These are phyloP conservation scores for Trametes maxima DNA, from an alignment of 768 basidiomycete genomes.

Conservation along the genomic window DNA sequence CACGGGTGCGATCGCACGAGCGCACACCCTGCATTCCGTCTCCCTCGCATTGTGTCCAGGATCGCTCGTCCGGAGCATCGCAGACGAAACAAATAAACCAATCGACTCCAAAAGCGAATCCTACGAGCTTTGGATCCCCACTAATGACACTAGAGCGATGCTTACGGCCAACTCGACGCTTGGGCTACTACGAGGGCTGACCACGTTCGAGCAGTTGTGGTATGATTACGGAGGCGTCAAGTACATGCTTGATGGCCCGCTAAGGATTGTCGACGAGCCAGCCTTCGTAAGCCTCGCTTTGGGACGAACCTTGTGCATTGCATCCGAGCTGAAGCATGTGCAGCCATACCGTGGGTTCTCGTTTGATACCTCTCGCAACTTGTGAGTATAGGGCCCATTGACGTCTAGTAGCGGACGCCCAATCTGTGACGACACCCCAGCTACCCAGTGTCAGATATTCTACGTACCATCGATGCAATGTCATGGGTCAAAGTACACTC, in stretches of 20 bases:
- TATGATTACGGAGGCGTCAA: constrained; percentile 39
- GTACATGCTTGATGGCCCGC: constrained; percentile 45
- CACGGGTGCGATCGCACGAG: constrained; percentile 29
- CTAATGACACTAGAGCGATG: constrained; percentile 38
- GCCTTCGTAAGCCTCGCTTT: constrained; percentile 42
- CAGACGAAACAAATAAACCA: constrained; percentile 38
- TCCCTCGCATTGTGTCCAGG: constrained; percentile 29
- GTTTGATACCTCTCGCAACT: constrained; percentile 79
- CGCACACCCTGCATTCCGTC: constrained; percentile 32
- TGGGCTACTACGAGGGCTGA: constrained; percentile 55
- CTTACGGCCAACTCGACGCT: constrained; percentile 49
- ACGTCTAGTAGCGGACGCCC: not conserved
- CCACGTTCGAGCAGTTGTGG: constrained; percentile 59
- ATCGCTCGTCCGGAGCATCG: constrained; percentile 33
- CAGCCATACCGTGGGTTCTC: constrained; percentile 78
- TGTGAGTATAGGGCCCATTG: constrained; percentile 40
- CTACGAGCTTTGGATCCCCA: constrained; percentile 45
- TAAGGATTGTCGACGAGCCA: constrained; percentile 48
- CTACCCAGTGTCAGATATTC: constrained; percentile 41
- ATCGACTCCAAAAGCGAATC: constrained; percentile 45
- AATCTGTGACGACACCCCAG: constrained; percentile 24
- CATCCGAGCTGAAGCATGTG: not conserved
- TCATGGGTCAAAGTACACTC: constrained; percentile 48
- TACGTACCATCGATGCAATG: constrained; percentile 55
- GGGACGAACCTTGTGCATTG: not conserved